These are phyloP conservation scores for Camellia japonica DNA, from an alignment of 148 eudicot genomes.

Conservation along the genomic window DNA sequence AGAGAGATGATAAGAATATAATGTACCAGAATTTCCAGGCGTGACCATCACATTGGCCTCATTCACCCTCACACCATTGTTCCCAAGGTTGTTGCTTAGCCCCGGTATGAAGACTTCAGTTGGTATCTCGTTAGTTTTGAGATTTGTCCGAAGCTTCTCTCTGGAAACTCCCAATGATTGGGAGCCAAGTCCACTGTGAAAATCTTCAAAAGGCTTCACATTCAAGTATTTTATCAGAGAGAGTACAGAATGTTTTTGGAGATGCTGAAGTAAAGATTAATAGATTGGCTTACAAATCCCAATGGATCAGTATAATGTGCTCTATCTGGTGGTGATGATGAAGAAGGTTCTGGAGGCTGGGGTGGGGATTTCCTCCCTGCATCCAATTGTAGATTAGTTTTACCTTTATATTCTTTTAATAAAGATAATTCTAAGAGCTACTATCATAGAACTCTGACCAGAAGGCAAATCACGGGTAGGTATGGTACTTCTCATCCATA, in stretches of 20 bases:
- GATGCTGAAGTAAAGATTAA: not conserved
- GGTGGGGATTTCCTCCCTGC: constrained; percentile 56
- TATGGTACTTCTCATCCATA: constrained; percentile 62
- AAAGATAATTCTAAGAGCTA: not conserved
- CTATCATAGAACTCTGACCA: constrained; percentile 40
- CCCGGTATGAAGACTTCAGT: constrained; percentile 33
- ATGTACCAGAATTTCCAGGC: constrained; percentile 53
- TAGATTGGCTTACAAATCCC: constrained; percentile 42
- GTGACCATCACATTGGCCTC: constrained; percentile 44
- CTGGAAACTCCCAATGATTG: constrained; percentile 29
- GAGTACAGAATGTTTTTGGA: not conserved
- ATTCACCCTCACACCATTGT: constrained; percentile 22
- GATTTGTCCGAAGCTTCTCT: constrained; percentile 42
- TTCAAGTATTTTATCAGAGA: constrained; percentile 1
- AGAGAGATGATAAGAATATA: not conserved
- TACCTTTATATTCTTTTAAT: not conserved
- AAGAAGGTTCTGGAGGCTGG: constrained; percentile 59
- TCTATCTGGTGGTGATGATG: constrained; percentile 47
- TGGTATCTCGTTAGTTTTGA: constrained; percentile 24
- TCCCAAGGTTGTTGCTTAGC: constrained; percentile 28
- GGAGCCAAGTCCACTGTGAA: constrained; percentile 40
- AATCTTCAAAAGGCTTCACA: constrained; percentile 55
- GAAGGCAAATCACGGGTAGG: constrained; percentile 65
- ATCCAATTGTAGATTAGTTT: constrained; percentile 7
- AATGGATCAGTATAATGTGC: constrained; percentile 42